Evolutionary conservation across 1,284 basidiomycete species (phyloP).

Genomic region (Flammula alnicola): DNA sequence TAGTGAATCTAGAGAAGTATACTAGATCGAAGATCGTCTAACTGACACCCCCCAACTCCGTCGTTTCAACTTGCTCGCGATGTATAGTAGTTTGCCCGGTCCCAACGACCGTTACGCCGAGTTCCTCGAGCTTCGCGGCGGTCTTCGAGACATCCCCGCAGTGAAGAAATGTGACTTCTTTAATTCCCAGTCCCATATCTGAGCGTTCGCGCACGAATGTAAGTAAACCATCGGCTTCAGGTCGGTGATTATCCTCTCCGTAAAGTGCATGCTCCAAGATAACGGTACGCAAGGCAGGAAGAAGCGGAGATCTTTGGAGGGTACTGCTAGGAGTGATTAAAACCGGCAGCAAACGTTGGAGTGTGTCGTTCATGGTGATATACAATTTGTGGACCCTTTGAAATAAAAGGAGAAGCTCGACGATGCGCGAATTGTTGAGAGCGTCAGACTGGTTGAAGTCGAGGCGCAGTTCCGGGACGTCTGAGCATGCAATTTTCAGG

Average conservation of each 20-base stretch:
- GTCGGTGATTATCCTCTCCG: not conserved
- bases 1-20: no score
- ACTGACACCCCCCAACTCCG: no score
- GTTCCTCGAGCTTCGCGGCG: not conserved
- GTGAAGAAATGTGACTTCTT: not conserved
- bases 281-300: not conserved
- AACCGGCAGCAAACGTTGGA: slow-evolving; percentile 3
- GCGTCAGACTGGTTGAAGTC: slow-evolving; percentile 5
- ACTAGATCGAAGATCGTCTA: no score
- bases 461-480: slow-evolving; percentile 9
- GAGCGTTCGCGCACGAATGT: slow-evolving; percentile 1
- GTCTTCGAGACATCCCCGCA: not conserved
- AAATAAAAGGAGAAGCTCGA: slow-evolving; percentile 2
- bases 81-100: no score
- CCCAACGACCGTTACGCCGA: not conserved
- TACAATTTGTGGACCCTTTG: slow-evolving; percentile 2
- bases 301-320: not conserved
- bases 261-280: slow-evolving; percentile 2
- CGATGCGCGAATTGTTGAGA: not conserved
- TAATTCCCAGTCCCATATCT: not conserved
- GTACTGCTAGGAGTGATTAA: slow-evolving; percentile 3
- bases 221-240: not conserved
- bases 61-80: no score
- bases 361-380: slow-evolving; percentile 6
- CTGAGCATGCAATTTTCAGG: not conserved